Conservation (phyloP, 805 yeast species). For the Lachancea dasiensis region DNA sequence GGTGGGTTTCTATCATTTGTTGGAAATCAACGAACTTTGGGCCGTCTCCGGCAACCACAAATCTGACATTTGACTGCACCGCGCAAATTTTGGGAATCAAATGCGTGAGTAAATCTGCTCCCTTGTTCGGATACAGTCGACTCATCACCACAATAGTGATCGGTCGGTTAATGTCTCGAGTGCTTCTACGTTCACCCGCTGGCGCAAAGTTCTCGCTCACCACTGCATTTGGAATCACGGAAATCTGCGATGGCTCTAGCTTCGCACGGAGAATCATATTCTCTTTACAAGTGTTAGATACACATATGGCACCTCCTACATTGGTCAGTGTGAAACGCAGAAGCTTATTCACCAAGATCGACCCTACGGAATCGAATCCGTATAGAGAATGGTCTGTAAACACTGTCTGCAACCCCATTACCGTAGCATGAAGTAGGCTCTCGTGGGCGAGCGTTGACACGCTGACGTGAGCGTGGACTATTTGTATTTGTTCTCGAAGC, state of each 20-base stretch:
- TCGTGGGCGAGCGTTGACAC: constrained; percentile 83
- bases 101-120: constrained; percentile 82
- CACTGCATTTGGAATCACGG: constrained; percentile 96
- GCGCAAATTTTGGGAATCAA: constrained; percentile 79
- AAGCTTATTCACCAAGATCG: constrained; percentile 80
- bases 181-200: constrained; percentile 7
- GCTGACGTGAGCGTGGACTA: constrained; percentile 95
- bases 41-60: constrained; percentile 93
- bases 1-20: constrained; percentile 85
- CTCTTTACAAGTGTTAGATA: constrained; percentile 93
- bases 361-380: constrained; percentile 83
- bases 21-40: constrained; percentile 91
- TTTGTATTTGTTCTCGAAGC: constrained; percentile 76
- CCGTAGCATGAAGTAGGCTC: constrained; percentile 82
- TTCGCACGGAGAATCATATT: constrained; percentile 87
- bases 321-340: constrained; percentile 79
- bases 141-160: constrained; percentile 89
- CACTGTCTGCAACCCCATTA: constrained; percentile 88
- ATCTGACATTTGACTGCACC: constrained; percentile 56
- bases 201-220: constrained; percentile 77
- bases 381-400: constrained; percentile 94
- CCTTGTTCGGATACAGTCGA: constrained; percentile 90
- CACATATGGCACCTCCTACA: constrained; percentile 92
- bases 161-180: constrained; percentile 25
- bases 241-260: constrained; percentile 66